Base-by-base conservation (phyloP, 257 asterid genomes). In the Penstemon newberryi region DNA sequence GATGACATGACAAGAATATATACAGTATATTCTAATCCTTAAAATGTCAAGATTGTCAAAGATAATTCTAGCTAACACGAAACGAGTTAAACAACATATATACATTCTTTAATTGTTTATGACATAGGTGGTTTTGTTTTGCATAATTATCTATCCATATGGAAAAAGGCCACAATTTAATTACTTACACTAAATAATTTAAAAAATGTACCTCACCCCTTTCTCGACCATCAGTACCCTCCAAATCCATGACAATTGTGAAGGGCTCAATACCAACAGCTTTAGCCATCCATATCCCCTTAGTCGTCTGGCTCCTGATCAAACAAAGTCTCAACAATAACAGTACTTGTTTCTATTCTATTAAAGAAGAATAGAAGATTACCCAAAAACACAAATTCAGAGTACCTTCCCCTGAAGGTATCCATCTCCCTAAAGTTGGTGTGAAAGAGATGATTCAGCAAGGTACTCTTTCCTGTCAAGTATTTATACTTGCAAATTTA, bases 191-290 rank as follows among this genome's bases (percentile, higher is more conserved):
- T 15, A 15, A 15, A 15, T 15, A 15, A 15, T 25, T 25, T 25
- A 51, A 13, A 61, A 55, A 13, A 54, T 47, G 25, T 75, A 82
- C 90, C 87, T 85, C 83, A 42, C 87, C 87, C 84, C 87, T 82
- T 81, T 82, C 90, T 4, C 82, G 57, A 63, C 87, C 85, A 80
- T 85, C 87, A 8, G 90, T 85, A 38, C 90, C 87, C 82, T 85
- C 87, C 87, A 85, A 74, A 68, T 85, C 90, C 78, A 85, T 80
- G 65, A 78, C 83, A 12, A 80, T 58, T 8, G 86, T 85, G 55
- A 74, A 71, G 0, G 87, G 86, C 33, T 82, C 79, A n/a, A 78
- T 79, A 13, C 78, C 84, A 40, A 66, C 74, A 41, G 87, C 86
- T 69, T 74, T 76, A 8, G 84, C 84, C 76, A 85, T 80, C 90